A percentile compares a stretch with the other conserved stretches of the same genome.
Conservation (phyloP, 1,284 basidiomycete species). For the Moesziomyces antarcticus region DNA sequence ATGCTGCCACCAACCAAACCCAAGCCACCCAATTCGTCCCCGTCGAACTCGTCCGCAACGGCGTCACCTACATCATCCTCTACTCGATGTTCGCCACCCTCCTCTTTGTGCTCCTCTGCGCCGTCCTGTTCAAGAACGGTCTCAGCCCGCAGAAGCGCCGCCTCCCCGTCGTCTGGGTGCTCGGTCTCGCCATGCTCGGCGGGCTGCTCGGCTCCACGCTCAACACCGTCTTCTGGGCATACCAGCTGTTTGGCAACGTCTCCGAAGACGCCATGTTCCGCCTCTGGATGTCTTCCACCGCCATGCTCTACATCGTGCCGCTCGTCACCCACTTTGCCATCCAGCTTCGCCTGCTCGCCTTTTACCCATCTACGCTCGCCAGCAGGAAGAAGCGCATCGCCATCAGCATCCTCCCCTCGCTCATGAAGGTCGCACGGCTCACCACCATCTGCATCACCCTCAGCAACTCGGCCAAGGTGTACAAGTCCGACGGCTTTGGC, state of each 20-base stretch:
- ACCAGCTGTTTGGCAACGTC: conserved; percentile 42
- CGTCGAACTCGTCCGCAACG: conserved; percentile 42
- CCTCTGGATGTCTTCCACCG: conserved; percentile 44
- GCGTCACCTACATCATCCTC: conserved; percentile 55
- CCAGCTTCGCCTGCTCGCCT: conserved; percentile 44
- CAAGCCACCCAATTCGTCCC: conserved; percentile 26
- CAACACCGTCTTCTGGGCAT: conserved; percentile 55
- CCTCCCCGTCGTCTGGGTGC: conserved; percentile 44
- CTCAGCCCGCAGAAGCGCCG: conserved; percentile 40
- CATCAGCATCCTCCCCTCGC: conserved; percentile 38
- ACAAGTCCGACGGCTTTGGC: conserved; percentile 18
- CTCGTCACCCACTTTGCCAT: conserved; percentile 49
- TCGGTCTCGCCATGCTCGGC: conserved; percentile 46
- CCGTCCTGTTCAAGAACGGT: conserved; percentile 51
- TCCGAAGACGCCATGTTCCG: conserved; percentile 36
- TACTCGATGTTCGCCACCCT: conserved; percentile 53
- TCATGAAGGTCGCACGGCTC: conserved; percentile 43
- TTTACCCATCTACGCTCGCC: conserved; percentile 47
- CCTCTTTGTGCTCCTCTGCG: conserved; percentile 50
- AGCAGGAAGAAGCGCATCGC: conserved; percentile 34
- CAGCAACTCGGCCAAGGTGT: conserved; percentile 8
- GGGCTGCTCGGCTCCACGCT: conserved; percentile 49
- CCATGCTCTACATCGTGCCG: conserved; percentile 51
- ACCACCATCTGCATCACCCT: conserved; percentile 42
- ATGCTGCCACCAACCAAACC: conserved; percentile 14